phyloP scores from a whole-genome alignment of 2,329 filamentous ascomycete species.

The Xylariaceae sp. region DNA sequence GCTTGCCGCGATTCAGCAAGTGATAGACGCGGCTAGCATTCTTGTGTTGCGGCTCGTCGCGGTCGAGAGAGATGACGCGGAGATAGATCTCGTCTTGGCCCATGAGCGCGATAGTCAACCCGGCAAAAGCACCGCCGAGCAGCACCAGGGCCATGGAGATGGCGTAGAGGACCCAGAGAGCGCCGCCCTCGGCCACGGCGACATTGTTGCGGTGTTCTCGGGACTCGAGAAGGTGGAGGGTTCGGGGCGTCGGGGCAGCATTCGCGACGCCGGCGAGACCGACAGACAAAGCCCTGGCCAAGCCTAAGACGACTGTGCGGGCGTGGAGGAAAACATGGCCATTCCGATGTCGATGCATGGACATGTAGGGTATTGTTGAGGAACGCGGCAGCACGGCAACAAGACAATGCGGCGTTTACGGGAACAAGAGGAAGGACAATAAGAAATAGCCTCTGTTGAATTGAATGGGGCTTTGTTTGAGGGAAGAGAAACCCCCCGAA shows the following conservation, averaged over 20 bases:
- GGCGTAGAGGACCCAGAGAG: constrained; percentile 74
- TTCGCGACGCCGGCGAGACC: constrained; percentile 37
- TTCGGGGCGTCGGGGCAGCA: constrained; percentile 36
- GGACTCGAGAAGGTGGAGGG: constrained; percentile 24
- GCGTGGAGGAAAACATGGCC: constrained; percentile 32
- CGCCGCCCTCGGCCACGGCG: constrained; percentile 53
- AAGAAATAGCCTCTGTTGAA: background rate
- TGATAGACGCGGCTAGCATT: constrained; percentile 77
- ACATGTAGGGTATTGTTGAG: background rate
- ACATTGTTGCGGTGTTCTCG: constrained; percentile 39
- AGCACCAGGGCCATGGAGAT: constrained; percentile 77
- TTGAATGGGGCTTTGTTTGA: background rate
- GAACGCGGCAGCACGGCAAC: background rate
- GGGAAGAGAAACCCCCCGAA: background rate
- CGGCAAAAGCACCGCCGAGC: constrained; percentile 87
- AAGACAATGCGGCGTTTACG: background rate
- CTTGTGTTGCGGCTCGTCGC: constrained; percentile 76
- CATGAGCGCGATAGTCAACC: constrained; percentile 77
- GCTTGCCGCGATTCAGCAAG: constrained; percentile 81
- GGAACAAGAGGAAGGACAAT: background rate
- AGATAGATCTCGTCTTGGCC: constrained; percentile 91
- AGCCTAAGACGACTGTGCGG: constrained; percentile 45
- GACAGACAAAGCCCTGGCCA: constrained; percentile 38
- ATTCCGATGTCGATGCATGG: constrained; percentile 25
- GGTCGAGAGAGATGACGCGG: constrained; percentile 84